These are phyloP conservation scores for Solanum pinnatisectum DNA, from an alignment of 257 asterid genomes.

Conservation along the genomic window DNA sequence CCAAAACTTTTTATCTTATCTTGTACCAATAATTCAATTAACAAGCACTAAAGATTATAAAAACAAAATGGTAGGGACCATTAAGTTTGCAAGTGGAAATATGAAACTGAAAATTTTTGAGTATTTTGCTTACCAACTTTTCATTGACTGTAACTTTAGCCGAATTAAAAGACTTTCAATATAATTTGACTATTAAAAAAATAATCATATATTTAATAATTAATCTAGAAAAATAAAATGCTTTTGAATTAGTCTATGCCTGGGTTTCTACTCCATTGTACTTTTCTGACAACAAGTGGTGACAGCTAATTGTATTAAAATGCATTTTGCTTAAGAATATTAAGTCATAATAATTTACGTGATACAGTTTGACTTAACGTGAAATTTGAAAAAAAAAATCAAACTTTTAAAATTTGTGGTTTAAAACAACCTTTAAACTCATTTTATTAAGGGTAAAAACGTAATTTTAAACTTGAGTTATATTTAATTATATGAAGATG, in stretches of 20 bases:
- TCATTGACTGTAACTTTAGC: background rate
- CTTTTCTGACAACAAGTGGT: background rate
- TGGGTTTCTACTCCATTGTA: background rate
- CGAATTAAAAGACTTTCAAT: background rate
- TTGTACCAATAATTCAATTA: background rate
- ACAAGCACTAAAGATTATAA: background rate
- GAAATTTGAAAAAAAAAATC: background rate
- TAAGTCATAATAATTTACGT: background rate
- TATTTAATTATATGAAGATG: background rate
- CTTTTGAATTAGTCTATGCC: background rate
- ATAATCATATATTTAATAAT: background rate
- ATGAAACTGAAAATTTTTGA: background rate
- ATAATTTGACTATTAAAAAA: background rate
- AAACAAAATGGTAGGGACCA: background rate
- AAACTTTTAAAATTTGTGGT: background rate
- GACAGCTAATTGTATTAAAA: background rate
- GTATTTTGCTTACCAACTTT: background rate
- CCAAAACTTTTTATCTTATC: background rate
- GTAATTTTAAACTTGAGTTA: background rate
- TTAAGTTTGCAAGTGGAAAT: background rate
- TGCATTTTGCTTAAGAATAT: background rate
- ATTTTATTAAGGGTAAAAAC: background rate
- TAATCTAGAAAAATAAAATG: background rate
- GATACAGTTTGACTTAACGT: accelerated
- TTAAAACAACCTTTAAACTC: background rate